phyloP scores from a whole-genome alignment of 2,329 filamentous ascomycete genomes.

The Westerdykella sp. region DNA sequence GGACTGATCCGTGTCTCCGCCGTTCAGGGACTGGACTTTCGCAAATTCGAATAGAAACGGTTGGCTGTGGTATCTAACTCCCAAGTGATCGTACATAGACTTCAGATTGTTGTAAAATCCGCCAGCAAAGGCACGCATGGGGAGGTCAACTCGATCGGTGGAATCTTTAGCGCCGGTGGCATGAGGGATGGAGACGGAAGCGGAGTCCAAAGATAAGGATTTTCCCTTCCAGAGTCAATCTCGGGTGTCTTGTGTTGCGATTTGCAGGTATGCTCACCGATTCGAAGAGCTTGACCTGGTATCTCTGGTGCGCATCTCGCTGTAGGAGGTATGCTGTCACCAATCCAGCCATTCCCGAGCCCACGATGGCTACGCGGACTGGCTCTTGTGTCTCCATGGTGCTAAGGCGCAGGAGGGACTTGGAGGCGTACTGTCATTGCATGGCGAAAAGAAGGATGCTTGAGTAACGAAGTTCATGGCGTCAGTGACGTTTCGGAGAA shows the following conservation, averaged over 20 bases:
- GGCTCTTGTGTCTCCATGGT: conserved; percentile 1
- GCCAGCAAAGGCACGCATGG: conserved; percentile 48
- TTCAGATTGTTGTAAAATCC: conserved; percentile 53
- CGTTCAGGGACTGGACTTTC: conserved; percentile 14
- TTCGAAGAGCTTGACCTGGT: conserved; percentile 43
- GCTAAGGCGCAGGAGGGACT: not conserved
- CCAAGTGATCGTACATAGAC: conserved; percentile 52
- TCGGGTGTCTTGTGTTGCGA: not conserved
- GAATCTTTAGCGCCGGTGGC: conserved; percentile 15
- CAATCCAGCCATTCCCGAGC: conserved; percentile 47
- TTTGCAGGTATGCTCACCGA: conserved; percentile 28
- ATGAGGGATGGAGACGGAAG: conserved; percentile 36
- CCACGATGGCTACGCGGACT: conserved; percentile 40
- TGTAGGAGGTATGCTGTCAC: conserved; percentile 43
- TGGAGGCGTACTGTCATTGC: too few relatives aligned
- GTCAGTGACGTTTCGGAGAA: not conserved
- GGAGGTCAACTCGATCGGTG: conserved; percentile 41
- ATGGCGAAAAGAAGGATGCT: not conserved
- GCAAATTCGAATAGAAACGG: conserved; percentile 52
- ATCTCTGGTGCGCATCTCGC: conserved; percentile 37
- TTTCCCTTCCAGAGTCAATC: conserved; percentile 30
- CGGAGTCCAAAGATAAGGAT: conserved; percentile 42
- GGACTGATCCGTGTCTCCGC: conserved; percentile 12
- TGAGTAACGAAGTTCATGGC: not conserved
- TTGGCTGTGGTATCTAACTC: conserved; percentile 45